Evolutionary conservation across 257 asterid genomes (phyloP), one percentile per base, ranked within the genome.

Genomic region (Echites panduratus): DNA sequence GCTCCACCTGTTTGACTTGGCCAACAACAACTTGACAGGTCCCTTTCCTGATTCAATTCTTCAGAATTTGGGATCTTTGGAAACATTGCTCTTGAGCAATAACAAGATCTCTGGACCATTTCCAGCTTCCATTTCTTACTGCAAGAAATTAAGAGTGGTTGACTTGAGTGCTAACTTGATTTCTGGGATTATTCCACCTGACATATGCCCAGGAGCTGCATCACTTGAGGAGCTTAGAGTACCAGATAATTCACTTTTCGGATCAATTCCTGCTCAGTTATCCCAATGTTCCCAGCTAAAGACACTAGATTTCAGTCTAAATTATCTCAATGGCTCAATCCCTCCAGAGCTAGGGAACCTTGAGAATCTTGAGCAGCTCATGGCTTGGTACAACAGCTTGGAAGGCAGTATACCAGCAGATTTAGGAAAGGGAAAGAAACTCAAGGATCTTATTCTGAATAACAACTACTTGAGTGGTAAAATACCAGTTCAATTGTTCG

Each of bases 301-400:
- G 73, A 86, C 86, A 45, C 75, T 94, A n/a, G 98, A 94, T 72
- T 88, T 94, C 83, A 94, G 98, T 82, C 75, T 94, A 58, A 94
- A 94, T 67, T 87, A 91, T 70, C 78, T 94, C 76, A 94, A 88
- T 59, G 96, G 97, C 32, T 85, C 97, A 2, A 87, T 94, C 56
- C 98, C 97, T 0, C 68, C 78, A 0, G 98, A 94, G 27, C 70
- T 94, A 0, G 98, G 96, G 32, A 83, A 84, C 52, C 95, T 94
- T 0, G 86, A 79, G 73, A 91, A 91, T 71, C 87, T 94, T 14
- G 97, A 91, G 83, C 97, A 91, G 84, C 77, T 94, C 22, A 91
- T 94, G 5, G 97, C 97, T 0, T 94, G 98, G 98, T 94, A 91
- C 85, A 91, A 94, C 70, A 76, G 88, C 73, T 78, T 94, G 84